phyloP scores from a whole-genome alignment of 306 rosid species.

The Inga leiocalycina region DNA sequence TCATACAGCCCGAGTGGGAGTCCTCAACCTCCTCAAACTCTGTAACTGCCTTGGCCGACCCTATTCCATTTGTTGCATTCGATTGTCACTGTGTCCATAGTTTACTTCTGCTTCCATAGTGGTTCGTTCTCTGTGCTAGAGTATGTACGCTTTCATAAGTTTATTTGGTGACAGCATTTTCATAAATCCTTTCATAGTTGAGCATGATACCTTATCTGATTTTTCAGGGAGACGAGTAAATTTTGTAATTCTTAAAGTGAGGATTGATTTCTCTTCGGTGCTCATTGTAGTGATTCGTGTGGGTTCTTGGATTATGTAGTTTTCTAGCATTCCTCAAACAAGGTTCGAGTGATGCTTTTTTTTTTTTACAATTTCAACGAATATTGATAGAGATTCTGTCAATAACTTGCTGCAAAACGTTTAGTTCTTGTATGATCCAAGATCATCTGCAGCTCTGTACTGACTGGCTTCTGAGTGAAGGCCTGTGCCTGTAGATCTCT shows the following conservation, averaged over 20 bases:
- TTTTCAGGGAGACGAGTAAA: neutral
- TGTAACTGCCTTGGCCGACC: slow-evolving; percentile 14
- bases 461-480: neutral
- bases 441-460: neutral
- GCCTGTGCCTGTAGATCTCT: neutral
- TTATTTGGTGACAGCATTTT: neutral
- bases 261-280: neutral
- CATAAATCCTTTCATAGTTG: neutral
- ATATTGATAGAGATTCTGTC: neutral
- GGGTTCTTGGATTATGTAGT: neutral
- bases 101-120: neutral
- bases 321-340: neutral
- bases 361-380: neutral
- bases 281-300: neutral
- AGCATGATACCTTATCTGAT: neutral
- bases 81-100: neutral
- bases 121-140: neutral
- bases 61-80: neutral
- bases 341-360: neutral
- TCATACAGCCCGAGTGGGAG: neutral
- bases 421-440: neutral
- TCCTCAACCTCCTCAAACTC: neutral
- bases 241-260: neutral
- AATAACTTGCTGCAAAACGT: neutral
- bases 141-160: neutral